These are phyloP conservation scores for Diplodia seriata DNA, from an alignment of 2,329 filamentous ascomycete species.

Conservation along the genomic window DNA sequence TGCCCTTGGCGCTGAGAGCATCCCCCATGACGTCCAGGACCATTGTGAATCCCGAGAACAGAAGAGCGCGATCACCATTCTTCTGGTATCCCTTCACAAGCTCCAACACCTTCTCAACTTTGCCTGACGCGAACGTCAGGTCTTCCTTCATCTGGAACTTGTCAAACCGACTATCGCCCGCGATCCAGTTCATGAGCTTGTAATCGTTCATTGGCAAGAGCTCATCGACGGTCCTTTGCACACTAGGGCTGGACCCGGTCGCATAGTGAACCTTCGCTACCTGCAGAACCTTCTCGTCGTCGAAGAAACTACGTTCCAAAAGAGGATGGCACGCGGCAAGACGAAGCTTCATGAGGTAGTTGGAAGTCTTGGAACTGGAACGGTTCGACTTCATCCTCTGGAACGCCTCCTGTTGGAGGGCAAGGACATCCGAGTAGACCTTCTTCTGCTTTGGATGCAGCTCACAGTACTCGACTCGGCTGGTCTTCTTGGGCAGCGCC, in stretches of 20 bases:
- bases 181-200: background rate
- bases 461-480: constrained; percentile 79
- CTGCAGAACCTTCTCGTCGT: constrained; percentile 73
- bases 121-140: constrained; percentile 78
- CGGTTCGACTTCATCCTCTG: constrained; percentile 63
- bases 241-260: constrained; percentile 63
- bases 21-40: constrained; percentile 89
- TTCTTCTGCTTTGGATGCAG: constrained; percentile 74
- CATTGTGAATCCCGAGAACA: constrained; percentile 93
- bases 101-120: constrained; percentile 80
- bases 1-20: constrained; percentile 74
- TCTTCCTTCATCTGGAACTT: constrained; percentile 63
- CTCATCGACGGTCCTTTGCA: constrained; percentile 62
- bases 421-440: constrained; percentile 76
- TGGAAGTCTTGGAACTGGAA: constrained; percentile 60
- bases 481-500: constrained; percentile 81
- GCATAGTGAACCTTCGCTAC: constrained; percentile 81
- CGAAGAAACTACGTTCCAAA: constrained; percentile 82
- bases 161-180: no score
- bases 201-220: constrained; percentile 64
- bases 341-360: constrained; percentile 82
- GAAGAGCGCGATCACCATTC: constrained; percentile 84
- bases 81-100: constrained; percentile 75
- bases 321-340: constrained; percentile 92
- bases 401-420: constrained; percentile 64